These are phyloP conservation scores for Metschnikowia vanudenii DNA, from an alignment of 805 yeast genomes.

Conservation along the genomic window DNA sequence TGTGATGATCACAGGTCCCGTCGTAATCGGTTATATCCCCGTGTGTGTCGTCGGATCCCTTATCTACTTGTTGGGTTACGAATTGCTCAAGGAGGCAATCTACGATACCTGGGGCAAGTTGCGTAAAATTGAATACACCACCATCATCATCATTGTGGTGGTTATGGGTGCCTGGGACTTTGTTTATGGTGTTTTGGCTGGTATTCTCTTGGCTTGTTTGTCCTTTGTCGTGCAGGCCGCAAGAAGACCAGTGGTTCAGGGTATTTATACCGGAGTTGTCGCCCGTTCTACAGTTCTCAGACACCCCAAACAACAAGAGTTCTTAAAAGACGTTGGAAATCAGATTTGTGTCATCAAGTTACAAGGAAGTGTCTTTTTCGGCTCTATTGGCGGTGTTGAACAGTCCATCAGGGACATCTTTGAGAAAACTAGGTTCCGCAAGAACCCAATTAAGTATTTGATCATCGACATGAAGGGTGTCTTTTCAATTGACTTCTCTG, in stretches of 20 bases:
- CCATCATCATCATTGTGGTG: slow-evolving; percentile 81
- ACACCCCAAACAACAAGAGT: slow-evolving; percentile 85
- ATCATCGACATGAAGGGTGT: slow-evolving; percentile 85
- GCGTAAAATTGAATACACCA: slow-evolving; percentile 72
- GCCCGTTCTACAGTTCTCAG: slow-evolving; percentile 92
- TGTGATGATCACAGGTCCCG: slow-evolving; percentile 87
- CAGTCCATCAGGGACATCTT: slow-evolving; percentile 63
- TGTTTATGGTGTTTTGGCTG: slow-evolving; percentile 87
- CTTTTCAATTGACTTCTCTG: slow-evolving; percentile 82
- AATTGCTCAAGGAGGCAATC: slow-evolving; percentile 79
- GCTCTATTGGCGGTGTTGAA: slow-evolving; percentile 92
- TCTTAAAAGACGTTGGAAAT: slow-evolving; percentile 79
- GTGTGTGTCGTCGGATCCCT: slow-evolving; percentile 94
- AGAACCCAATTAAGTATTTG: slow-evolving; percentile 71
- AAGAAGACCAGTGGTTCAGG: slow-evolving; percentile 74
- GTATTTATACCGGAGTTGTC: slow-evolving; percentile 79
- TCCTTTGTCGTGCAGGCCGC: slow-evolving; percentile 95
- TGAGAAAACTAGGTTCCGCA: slow-evolving; percentile 49
- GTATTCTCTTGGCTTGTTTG: slow-evolving; percentile 86
- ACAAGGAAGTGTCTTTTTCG: slow-evolving; percentile 89
- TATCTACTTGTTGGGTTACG: slow-evolving; percentile 88
- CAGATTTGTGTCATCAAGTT: slow-evolving; percentile 86
- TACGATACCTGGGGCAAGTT: slow-evolving; percentile 81
- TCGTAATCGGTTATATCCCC: slow-evolving; percentile 89
- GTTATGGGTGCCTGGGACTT: slow-evolving; percentile 96